Evolutionary conservation across 306 rosid genomes (phyloP).

Genomic region (Mimosa pudica): DNA sequence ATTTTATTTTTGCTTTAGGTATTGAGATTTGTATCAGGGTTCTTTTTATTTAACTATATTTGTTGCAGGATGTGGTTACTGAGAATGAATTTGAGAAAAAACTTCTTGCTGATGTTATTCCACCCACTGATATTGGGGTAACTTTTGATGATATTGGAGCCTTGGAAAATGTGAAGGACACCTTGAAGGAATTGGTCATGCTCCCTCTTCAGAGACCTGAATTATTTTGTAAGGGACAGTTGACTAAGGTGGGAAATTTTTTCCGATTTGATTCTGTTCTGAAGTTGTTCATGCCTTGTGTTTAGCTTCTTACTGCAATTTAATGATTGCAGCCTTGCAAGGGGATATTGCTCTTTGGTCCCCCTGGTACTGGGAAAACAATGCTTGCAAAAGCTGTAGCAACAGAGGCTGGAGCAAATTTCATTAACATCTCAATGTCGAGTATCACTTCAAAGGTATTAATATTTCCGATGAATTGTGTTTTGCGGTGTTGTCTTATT

Average conservation of each 20-base stretch:
- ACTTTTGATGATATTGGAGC: conserved; percentile 97
- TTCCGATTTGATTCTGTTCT: conserved; percentile 10
- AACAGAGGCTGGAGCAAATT: conserved; percentile 98
- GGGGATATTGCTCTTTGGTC: conserved; percentile 96
- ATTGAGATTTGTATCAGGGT: neutral
- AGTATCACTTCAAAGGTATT: conserved; percentile 92
- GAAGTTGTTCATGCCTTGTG: conserved; percentile 17
- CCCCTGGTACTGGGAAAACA: conserved; percentile 98
- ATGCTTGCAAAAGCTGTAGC: conserved; percentile 99
- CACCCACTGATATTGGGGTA: conserved; percentile 89
- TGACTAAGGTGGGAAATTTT: conserved; percentile 66
- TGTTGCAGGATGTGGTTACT: conserved; percentile 85
- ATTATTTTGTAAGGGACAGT: conserved; percentile 85
- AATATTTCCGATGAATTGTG: conserved; percentile 7
- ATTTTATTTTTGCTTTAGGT: neutral
- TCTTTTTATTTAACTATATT: neutral
- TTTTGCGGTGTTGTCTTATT: neutral
- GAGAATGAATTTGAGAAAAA: conserved; percentile 95
- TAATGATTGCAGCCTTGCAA: conserved; percentile 77
- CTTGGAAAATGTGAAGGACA: conserved; percentile 92
- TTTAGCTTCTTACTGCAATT: conserved; percentile 25
- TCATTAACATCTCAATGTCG: conserved; percentile 94
- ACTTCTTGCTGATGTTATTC: conserved; percentile 88
- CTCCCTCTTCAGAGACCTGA: conserved; percentile 98
- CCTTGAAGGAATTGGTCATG: conserved; percentile 96